These are phyloP conservation scores for Butyriboletus loyo DNA, from an alignment of 768 basidiomycete genomes.

Conservation along the genomic window DNA sequence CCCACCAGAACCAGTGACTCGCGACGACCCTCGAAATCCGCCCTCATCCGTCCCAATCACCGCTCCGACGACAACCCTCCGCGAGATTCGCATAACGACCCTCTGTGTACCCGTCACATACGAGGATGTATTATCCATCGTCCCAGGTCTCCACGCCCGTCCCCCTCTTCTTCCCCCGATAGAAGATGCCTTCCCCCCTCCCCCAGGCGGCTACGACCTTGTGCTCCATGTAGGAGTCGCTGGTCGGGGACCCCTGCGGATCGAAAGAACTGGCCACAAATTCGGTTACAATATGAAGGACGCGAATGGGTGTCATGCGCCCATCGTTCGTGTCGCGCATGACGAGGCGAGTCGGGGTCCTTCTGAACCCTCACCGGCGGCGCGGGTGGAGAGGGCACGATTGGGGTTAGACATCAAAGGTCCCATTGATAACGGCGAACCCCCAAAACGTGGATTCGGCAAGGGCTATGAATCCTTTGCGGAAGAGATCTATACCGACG, in stretches of 20 bases:
- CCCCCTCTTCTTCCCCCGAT: constrained; percentile 50
- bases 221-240: constrained; percentile 71
- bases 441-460: constrained; percentile 35
- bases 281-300: constrained; percentile 69
- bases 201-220: constrained; percentile 58
- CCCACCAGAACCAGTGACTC: constrained; percentile 19
- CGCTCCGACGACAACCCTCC: constrained; percentile 18
- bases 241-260: constrained; percentile 56
- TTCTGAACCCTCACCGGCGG: constrained; percentile 22
- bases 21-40: constrained; percentile 14
- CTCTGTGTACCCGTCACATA: constrained; percentile 60
- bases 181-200: constrained; percentile 37
- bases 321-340: constrained; percentile 33
- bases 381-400: constrained; percentile 29
- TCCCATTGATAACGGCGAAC: constrained; percentile 27
- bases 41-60: neutral
- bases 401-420: constrained; percentile 28
- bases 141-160: constrained; percentile 58
- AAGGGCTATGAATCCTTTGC: constrained; percentile 36
- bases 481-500: constrained; percentile 36
- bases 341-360: constrained; percentile 22
- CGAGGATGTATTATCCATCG: constrained; percentile 49
- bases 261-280: constrained; percentile 68
- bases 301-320: constrained; percentile 54
- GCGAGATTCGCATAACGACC: constrained; percentile 57